Conservation (phyloP, 306 rosid genomes). For the Acacia confusa region DNA sequence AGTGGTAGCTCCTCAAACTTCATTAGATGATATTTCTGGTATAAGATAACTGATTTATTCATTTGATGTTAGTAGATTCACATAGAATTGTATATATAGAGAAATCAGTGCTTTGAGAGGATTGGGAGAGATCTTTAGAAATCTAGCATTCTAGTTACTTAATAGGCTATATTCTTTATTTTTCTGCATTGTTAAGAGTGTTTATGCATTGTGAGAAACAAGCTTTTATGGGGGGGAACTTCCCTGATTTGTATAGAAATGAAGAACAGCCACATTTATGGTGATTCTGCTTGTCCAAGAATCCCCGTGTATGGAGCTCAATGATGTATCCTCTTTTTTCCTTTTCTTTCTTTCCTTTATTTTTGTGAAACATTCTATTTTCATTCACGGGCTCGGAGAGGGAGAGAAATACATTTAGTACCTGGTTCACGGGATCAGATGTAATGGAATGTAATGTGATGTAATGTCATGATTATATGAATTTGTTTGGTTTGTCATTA, state of each 20-base stretch:
- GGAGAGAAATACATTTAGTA: too few species aligned
- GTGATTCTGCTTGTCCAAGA: constrained; percentile 2
- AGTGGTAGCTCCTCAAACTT: constrained; percentile 33
- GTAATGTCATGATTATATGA: too few species aligned
- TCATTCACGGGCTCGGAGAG: too few species aligned
- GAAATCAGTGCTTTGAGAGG: constrained; percentile 30
- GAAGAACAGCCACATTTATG: background rate
- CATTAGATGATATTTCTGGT: constrained; percentile 19
- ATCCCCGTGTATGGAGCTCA: background rate
- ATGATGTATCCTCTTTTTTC: background rate
- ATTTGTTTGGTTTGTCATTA: too few species aligned
- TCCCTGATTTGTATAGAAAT: constrained; percentile 5
- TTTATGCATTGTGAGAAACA: constrained; percentile 29
- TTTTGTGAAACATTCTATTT: too few species aligned
- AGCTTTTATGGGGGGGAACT: background rate
- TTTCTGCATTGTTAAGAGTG: constrained; percentile 27
- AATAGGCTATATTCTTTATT: constrained; percentile 16
- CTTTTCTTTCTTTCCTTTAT: background rate
- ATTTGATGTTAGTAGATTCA: constrained; percentile 4
- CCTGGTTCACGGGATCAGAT: too few species aligned
- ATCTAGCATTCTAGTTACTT: background rate
- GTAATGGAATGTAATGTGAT: too few species aligned
- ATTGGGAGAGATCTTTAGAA: constrained; percentile 16
- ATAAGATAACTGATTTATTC: constrained; percentile 32
- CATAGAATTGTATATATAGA: constrained; percentile 7